Percentiles rank a stretch among this genome's conserved stretches.
phyloP scores from a whole-genome alignment of 1,284 basidiomycete species.

The Tranzscheliella williamsii region DNA sequence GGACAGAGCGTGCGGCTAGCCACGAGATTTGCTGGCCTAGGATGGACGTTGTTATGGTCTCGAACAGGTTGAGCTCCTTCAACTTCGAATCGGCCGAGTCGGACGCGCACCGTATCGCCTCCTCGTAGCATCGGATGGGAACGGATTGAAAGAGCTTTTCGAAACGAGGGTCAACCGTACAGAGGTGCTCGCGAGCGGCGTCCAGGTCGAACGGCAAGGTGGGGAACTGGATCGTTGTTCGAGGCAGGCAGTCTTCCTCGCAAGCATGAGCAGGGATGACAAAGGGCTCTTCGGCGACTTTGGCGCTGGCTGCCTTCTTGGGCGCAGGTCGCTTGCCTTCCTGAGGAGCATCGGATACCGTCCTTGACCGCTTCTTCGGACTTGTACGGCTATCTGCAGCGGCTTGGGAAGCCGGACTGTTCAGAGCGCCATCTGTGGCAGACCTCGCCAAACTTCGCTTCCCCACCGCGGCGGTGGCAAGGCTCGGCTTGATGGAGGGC shows the following conservation, averaged over 20 bases:
- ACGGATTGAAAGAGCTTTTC: slow-evolving; percentile 70
- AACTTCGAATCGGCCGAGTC: background rate
- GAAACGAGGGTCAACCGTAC: slow-evolving; percentile 73
- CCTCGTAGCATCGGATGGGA: slow-evolving; percentile 72
- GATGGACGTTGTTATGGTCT: slow-evolving; percentile 69
- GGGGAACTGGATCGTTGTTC: slow-evolving; percentile 40
- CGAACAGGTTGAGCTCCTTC: slow-evolving; percentile 64
- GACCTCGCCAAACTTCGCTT: slow-evolving; percentile 14
- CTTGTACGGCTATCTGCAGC: background rate
- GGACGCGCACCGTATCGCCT: slow-evolving; percentile 61
- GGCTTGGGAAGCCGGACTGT: background rate
- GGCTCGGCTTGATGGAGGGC: slow-evolving; percentile 17
- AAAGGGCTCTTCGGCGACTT: slow-evolving; percentile 27
- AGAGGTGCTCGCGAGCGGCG: slow-evolving; percentile 74
- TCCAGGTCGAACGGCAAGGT: slow-evolving; percentile 73
- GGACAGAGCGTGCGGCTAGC: slow-evolving; percentile 82
- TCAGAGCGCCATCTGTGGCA: slow-evolving; percentile 12
- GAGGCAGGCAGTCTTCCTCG: slow-evolving; percentile 30
- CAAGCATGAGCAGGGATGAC: slow-evolving; percentile 23
- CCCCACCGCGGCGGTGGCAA: slow-evolving; percentile 7
- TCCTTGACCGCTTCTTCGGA: background rate
- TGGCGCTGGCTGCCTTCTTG: slow-evolving; percentile 4
- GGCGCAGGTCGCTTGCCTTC: background rate
- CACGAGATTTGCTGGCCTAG: slow-evolving; percentile 88
- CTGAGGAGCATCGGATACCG: background rate